Base-by-base conservation (phyloP, 139 green algal genomes). In the Desmodesmus armatus region DNA sequence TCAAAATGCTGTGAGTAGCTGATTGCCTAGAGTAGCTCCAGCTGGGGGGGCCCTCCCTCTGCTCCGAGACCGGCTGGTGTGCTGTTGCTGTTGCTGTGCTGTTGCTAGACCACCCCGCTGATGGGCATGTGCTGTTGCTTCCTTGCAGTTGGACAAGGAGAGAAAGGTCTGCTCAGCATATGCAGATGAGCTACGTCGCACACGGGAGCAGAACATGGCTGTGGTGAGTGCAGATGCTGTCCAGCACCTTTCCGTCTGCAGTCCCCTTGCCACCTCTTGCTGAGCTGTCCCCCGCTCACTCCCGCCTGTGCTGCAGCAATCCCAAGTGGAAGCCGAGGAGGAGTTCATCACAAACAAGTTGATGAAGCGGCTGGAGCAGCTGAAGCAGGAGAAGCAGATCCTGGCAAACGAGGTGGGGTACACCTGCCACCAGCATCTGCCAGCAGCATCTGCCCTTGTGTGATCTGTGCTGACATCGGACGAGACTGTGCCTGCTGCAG, bases 341-440 rank as follows among this genome's bases (percentile, higher is more conserved):
- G 94, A 97, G 81, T 92, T 86, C 75, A 94, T 97, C 41, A 95
- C 90, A 7, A 97, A 97, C 85, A 93, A 93, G 82, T 79, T 97
- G 4, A 92, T 97, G 88, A 96, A 96, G 87, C 88, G 94, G 3
- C 80, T 97, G 67, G 92, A 93, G 53, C 88, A 95, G 72, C 86
- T 97, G 29, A 96, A 96, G 72, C 84, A 85, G 53, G 94, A 96
- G 72, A 96, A 96, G 83, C 88, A 93, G 65, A 70, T 75, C 4
- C 85, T 97, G 27, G 91, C 92, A 19, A 94, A 84, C 51, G 90
- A 96, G 90, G 90, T 93, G n/a, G 6, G 13, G 7, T 55, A 7
- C 47, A 80, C 37, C 17, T 49, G 9, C 5, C 3, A n/a, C 37
- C 35, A n/a, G 37, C 0, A n/a, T 13, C 15, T 31, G 13, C 37